Conservation (phyloP, 345 rosid genomes). For the Fremontodendron californicum region DNA sequence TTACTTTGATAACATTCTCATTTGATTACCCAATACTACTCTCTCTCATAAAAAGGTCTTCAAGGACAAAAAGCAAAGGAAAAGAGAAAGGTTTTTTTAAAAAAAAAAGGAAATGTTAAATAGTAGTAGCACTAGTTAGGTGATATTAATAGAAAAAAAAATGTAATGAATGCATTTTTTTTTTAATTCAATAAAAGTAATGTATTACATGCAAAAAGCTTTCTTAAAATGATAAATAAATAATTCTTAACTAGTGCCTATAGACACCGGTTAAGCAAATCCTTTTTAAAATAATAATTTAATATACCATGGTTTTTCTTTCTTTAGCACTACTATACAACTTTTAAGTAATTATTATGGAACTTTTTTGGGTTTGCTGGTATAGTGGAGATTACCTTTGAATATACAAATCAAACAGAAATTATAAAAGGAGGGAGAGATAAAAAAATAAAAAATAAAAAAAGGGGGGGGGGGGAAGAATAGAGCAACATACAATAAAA, state of each 20-base stretch:
- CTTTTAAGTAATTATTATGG: conserved; percentile 2
- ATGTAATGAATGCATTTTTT: too few relatives aligned
- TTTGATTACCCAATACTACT: not conserved
- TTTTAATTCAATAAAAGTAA: too few relatives aligned
- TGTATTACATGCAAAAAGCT: too few relatives aligned
- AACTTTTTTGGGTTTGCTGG: not conserved
- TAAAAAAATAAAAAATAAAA: not conserved
- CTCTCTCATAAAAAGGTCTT: not conserved
- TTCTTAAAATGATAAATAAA: too few relatives aligned
- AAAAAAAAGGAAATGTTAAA: too few relatives aligned
- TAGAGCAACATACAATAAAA: not conserved
- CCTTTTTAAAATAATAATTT: not conserved
- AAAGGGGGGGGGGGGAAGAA: not conserved
- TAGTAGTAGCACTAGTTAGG: too few relatives aligned
- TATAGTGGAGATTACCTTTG: not conserved
- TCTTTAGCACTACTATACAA: not conserved
- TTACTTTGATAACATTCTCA: not conserved
- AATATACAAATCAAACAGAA: not conserved
- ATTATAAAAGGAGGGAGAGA: not conserved
- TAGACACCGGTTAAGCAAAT: too few relatives aligned
- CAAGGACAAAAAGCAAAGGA: conserved; percentile 2
- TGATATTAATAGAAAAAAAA: too few relatives aligned
- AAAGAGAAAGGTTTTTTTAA: too few relatives aligned
- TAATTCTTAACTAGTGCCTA: too few relatives aligned
- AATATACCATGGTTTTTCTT: not conserved